Conservation (phyloP, 345 rosid genomes). For the Eucalyptus dawsonii region DNA sequence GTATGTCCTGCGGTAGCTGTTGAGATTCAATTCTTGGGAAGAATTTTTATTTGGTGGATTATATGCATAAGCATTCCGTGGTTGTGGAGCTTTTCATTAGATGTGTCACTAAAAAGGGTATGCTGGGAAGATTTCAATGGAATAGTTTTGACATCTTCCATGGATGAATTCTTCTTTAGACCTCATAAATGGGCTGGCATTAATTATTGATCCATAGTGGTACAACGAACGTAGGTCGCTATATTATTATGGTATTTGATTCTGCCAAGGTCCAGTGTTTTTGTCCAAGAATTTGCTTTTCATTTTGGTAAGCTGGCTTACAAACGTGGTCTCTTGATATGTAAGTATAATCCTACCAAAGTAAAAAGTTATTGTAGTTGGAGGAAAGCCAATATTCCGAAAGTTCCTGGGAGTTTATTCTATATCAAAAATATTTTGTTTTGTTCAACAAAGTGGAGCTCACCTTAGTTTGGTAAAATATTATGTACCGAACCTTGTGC, state of each 20-base stretch:
- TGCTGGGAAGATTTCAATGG: neutral
- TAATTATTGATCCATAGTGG: neutral
- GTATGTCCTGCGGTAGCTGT: constrained; percentile 2
- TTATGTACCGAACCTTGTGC: neutral
- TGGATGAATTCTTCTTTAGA: neutral
- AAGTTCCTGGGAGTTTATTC: neutral
- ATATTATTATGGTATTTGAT: neutral
- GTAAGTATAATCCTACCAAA: neutral
- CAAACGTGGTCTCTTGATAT: neutral
- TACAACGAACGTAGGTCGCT: neutral
- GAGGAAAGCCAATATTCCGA: neutral
- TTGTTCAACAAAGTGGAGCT: neutral
- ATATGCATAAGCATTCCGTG: neutral
- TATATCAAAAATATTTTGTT: neutral
- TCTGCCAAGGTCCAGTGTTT: neutral
- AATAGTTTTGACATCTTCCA: neutral
- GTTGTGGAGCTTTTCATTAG: neutral
- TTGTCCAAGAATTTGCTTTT: neutral
- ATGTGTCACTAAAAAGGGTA: neutral
- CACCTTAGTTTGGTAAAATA: neutral
- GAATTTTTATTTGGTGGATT: neutral
- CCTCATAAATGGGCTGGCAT: neutral
- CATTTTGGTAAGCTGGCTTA: neutral
- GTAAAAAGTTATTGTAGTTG: neutral
- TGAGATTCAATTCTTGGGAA: neutral